Percentiles rank a stretch among this genome's conserved stretches.
Evolutionary conservation across 306 rosid species (phyloP).

Genomic region (Quercus mongolica): DNA sequence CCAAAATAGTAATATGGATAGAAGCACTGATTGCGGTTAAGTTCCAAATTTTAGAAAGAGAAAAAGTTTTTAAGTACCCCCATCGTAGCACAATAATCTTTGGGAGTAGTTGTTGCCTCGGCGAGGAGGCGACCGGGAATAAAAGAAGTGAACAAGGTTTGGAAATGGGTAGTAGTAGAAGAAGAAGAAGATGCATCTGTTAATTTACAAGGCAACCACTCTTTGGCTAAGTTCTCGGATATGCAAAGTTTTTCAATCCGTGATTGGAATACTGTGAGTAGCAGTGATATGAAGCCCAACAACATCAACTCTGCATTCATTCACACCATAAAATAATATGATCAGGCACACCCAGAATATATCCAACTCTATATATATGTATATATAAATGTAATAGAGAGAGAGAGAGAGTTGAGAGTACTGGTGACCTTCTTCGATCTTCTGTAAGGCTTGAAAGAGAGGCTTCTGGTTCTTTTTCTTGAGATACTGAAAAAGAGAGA

Average conservation of each 20-base stretch:
- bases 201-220: conserved; percentile 31
- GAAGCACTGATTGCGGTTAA: too few species aligned
- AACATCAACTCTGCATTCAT: conserved; percentile 31
- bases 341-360: background rate
- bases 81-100: too few species aligned
- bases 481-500: conserved; percentile 18
- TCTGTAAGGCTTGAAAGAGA: conserved; percentile 32
- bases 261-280: conserved; percentile 23
- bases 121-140: conserved; percentile 23
- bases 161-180: conserved; percentile 16
- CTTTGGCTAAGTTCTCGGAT: conserved; percentile 12
- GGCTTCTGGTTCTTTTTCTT: conserved; percentile 35
- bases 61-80: background rate
- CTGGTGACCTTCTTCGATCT: conserved; percentile 36
- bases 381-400: background rate
- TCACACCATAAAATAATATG: background rate
- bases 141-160: background rate
- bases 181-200: background rate
- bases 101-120: background rate
- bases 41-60: background rate
- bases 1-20: too few species aligned
- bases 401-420: background rate
- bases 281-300: conserved; percentile 36
- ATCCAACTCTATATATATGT: too few species aligned
- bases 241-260: conserved; percentile 26